phyloP scores from a whole-genome alignment of 2,329 filamentous ascomycete species.

The Chaetomium sp. region DNA sequence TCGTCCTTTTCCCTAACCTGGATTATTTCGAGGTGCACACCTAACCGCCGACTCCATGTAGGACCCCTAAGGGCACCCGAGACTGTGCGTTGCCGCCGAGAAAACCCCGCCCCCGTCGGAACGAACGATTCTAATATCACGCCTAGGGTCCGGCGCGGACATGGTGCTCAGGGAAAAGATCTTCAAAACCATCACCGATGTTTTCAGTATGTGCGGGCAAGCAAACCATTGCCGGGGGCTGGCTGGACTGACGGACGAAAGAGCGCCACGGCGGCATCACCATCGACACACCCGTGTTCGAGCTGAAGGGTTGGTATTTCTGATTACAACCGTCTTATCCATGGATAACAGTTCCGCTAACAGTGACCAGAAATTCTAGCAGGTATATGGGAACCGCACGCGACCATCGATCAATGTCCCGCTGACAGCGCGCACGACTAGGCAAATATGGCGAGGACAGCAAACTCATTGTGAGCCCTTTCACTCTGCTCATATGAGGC shows the following conservation, averaged over 20 bases:
- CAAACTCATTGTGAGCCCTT: conserved; percentile 47
- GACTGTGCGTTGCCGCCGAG: conserved; percentile 48
- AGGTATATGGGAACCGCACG: conserved; percentile 20
- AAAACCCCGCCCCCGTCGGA: neutral
- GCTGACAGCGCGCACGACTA: conserved; percentile 40
- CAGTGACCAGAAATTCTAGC: conserved; percentile 32
- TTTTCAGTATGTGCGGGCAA: conserved; percentile 31
- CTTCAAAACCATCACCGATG: conserved; percentile 34
- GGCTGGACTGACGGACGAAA: conserved; percentile 32
- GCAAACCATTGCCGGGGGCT: neutral
- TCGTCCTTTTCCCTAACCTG: neutral
- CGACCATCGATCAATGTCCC: neutral
- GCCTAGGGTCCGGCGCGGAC: conserved; percentile 60
- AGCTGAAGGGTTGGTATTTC: conserved; percentile 57
- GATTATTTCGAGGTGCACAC: neutral
- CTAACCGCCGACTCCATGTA: conserved; percentile 50
- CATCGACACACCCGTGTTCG: conserved; percentile 75
- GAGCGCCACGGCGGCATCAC: conserved; percentile 68
- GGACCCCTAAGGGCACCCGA: conserved; percentile 78
- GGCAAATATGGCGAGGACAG: conserved; percentile 82
- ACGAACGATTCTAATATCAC: conserved; percentile 12
- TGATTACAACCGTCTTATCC: neutral
- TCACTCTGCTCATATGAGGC: neutral
- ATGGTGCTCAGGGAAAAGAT: conserved; percentile 56
- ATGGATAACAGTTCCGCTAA: conserved; percentile 55